Base-by-base conservation (phyloP, 108 stramenopile genomes). In the Cyclotella distinguenda region DNA sequence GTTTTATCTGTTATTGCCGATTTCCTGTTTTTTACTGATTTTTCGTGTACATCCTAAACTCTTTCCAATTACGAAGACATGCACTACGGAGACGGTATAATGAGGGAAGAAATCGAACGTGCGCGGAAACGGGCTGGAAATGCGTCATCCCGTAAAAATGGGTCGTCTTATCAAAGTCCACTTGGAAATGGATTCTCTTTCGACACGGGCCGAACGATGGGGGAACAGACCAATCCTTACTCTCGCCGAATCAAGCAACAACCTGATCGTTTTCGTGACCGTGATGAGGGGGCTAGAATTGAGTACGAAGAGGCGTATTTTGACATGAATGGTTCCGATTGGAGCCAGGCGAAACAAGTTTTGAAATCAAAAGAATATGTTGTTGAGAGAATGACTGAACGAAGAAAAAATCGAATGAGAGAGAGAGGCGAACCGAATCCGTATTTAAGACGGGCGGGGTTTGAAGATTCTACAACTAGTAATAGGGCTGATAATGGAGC, bases 21-120 rank as follows among this genome's bases (percentile, higher is more conserved):
- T n/a, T n/a, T n/a, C n/a, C n/a, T 19, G 18, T 4, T 19, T 19
- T 19, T 44, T 19, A 16, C 43, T 4, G 43, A 16, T 32, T 9
- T 27, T 27, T 18, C 18, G 22, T 60, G 10, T 25, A 42, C 58
- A 25, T 39, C 16, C 58, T 19, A 4, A 33, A 36, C 26, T 33
- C 19, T 30, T 35, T n/a, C n/a, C n/a, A n/a, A 19, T 38, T 50
- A 27, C 15, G 31, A 43, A 73, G 66, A 94, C 50, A 87, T 89
- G 86, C 92, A 94, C 60, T 94, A 94, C 48, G 92, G 92, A 32
- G 78, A 87, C 45, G 92, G 92, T 9, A 86, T 90, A 80, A 82
- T 83, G 74, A 77, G 63, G 33, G 88, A 94, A 46, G 87, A 85
- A 18, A 76, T 94, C 0, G 83, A 82, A 61, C 53, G 71, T 36